phyloP scores from a whole-genome alignment of 352 stramenopile genomes.

The Globisporangium okanoganense region DNA sequence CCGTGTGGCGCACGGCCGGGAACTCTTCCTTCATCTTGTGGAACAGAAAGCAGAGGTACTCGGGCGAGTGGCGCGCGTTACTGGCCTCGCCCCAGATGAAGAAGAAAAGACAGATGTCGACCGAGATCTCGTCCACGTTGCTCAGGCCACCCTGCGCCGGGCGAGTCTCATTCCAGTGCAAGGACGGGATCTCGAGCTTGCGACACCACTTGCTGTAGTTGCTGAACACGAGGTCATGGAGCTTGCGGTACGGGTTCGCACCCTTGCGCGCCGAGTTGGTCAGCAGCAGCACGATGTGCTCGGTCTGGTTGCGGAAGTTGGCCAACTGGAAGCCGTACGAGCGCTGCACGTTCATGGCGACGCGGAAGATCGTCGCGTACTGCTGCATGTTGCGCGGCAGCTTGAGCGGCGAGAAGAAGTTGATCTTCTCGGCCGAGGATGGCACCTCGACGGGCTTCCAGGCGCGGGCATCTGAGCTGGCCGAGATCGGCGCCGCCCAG shows the following conservation, averaged over 20 bases:
- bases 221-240: slow-evolving; percentile 81
- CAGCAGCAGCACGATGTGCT: slow-evolving; percentile 96
- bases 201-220: slow-evolving; percentile 89
- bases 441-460: slow-evolving; percentile 47
- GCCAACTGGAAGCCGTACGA: slow-evolving; percentile 83
- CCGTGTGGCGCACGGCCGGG: slow-evolving; percentile 55
- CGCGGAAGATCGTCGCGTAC: slow-evolving; percentile 77
- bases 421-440: slow-evolving; percentile 37
- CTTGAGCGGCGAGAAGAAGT: slow-evolving; percentile 76
- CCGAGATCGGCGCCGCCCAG: slow-evolving; percentile 42
- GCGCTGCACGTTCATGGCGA: slow-evolving; percentile 82
- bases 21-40: slow-evolving; percentile 93
- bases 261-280: slow-evolving; percentile 88
- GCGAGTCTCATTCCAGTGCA: slow-evolving; percentile 69
- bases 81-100: slow-evolving; percentile 98
- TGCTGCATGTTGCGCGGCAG: slow-evolving; percentile 82
- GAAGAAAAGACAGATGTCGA: slow-evolving; percentile 94
- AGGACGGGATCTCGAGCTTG: slow-evolving; percentile 72
- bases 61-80: slow-evolving; percentile 97
- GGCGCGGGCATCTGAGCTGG: slow-evolving; percentile 72
- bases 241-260: slow-evolving; percentile 74
- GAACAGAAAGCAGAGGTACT: slow-evolving; percentile 98
- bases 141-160: slow-evolving; percentile 76
- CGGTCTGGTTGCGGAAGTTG: slow-evolving; percentile 94
- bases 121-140: slow-evolving; percentile 84